Evolutionary conservation across 805 yeast genomes (phyloP).

Genomic region (Candida orba): DNA sequence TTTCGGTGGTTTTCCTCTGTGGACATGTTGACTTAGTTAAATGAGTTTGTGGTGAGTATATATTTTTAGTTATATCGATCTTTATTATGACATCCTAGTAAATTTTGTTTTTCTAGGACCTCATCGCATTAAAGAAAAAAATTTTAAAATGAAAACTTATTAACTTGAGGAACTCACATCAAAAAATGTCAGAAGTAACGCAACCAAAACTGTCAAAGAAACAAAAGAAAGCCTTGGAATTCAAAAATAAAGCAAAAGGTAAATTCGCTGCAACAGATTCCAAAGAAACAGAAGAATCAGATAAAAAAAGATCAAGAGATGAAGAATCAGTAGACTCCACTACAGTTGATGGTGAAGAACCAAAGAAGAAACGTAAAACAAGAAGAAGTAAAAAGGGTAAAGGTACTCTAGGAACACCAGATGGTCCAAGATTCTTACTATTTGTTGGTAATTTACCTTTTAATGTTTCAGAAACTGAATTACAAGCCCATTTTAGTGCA

Average conservation of each 20-base stretch:
- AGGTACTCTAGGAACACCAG: conserved; percentile 26
- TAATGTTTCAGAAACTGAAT: conserved; percentile 52
- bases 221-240: conserved; percentile 56
- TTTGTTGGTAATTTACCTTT: conserved; percentile 91
- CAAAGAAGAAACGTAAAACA: conserved; percentile 61
- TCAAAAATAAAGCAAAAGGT: conserved; percentile 31
- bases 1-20: not conserved
- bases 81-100: no score
- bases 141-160: not conserved
- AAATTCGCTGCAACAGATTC: conserved; percentile 21
- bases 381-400: conserved; percentile 73
- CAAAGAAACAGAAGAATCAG: conserved; percentile 12
- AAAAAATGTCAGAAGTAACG: conserved; percentile 11
- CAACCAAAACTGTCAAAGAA: conserved; percentile 51
- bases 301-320: conserved; percentile 19
- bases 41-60: no score
- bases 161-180: no score
- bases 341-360: conserved; percentile 23
- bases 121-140: not conserved
- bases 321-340: conserved; percentile 13
- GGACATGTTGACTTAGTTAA: not conserved
- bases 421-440: conserved; percentile 66
- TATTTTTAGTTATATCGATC: no score
- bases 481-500: conserved; percentile 65
- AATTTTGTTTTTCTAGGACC: no score